These are phyloP conservation scores for Scolecobasidium constrictum DNA, from an alignment of 2,329 filamentous ascomycete genomes.

Conservation along the genomic window DNA sequence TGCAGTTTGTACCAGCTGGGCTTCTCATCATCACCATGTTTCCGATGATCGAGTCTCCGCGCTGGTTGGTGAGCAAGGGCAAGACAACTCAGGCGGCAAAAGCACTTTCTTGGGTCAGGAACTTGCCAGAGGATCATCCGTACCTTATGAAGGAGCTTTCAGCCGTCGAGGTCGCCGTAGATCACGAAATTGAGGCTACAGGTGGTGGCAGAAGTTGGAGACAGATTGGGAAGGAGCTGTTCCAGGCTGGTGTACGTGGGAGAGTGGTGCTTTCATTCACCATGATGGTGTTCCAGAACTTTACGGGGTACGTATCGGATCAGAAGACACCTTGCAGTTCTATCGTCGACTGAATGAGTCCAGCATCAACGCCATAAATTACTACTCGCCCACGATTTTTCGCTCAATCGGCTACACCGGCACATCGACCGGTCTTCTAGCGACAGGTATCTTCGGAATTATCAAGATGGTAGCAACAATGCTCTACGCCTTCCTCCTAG, in stretches of 20 bases:
- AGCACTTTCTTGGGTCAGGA: conserved; percentile 46
- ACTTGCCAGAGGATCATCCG: conserved; percentile 29
- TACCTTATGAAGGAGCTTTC: conserved; percentile 25
- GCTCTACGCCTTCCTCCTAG: conserved; percentile 54
- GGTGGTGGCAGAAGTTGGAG: conserved; percentile 25
- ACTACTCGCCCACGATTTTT: conserved; percentile 63
- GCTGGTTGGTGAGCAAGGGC: conserved; percentile 57
- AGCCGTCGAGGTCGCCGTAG: background rate
- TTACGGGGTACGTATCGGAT: no score
- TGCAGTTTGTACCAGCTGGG: conserved; percentile 54
- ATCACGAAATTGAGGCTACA: background rate
- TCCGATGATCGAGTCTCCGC: conserved; percentile 53
- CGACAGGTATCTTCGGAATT: conserved; percentile 63
- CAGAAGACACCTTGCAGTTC: no score
- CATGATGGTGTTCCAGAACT: conserved; percentile 58
- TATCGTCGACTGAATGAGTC: no score
- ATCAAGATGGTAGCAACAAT: conserved; percentile 57
- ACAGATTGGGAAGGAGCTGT: conserved; percentile 33
- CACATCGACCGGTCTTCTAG: conserved; percentile 52
- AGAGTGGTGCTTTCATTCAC: conserved; percentile 54
- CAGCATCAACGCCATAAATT: conserved; percentile 40
- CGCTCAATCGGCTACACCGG: conserved; percentile 48
- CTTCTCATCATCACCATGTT: conserved; percentile 52
- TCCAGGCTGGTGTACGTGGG: conserved; percentile 43
- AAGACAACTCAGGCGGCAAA: conserved; percentile 53